Percentiles rank a stretch among this genome's conserved stretches.
Evolutionary conservation across 805 yeast species (phyloP).

Genomic region (Hanseniaspora guilliermondii): DNA sequence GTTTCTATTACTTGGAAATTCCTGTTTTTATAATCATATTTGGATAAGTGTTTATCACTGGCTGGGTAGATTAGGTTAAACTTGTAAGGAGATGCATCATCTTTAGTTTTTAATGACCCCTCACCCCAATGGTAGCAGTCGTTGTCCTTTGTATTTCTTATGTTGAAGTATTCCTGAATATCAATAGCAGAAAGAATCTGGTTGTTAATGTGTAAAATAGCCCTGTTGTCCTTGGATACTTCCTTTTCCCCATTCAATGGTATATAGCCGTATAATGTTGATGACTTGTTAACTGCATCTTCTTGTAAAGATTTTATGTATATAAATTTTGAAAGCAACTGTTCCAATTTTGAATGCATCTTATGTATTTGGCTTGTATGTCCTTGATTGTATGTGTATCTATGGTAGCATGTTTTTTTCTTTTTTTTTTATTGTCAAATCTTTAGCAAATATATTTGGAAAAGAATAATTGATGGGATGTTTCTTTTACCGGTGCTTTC

Average conservation of each 20-base stretch:
- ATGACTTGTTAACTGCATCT: conserved; percentile 2
- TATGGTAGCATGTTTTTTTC: too few species aligned
- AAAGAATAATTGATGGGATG: too few species aligned
- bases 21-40: conserved; percentile 47
- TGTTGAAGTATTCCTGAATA: background rate
- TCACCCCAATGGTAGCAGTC: conserved; percentile 81
- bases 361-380: background rate
- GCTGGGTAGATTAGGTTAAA: conserved; percentile 80
- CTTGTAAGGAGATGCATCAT: conserved; percentile 35
- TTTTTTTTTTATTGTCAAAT: too few species aligned
- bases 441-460: too few species aligned
- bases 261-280: background rate
- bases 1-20: conserved; percentile 62
- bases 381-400: too few species aligned
- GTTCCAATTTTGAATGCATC: background rate
- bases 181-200: background rate
- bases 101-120: conserved; percentile 29
- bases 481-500: too few species aligned
- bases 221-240: conserved; percentile 1
- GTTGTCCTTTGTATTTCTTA: conserved; percentile 30
- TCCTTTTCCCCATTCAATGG: background rate
- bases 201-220: conserved; percentile 5
- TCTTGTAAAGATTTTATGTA: background rate
- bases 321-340: background rate
- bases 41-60: conserved; percentile 67